Evolutionary conservation across 2,329 filamentous ascomycete genomes (phyloP), one percentile per base, ranked within the genome.

Genomic region (Westerdykella ornata): DNA sequence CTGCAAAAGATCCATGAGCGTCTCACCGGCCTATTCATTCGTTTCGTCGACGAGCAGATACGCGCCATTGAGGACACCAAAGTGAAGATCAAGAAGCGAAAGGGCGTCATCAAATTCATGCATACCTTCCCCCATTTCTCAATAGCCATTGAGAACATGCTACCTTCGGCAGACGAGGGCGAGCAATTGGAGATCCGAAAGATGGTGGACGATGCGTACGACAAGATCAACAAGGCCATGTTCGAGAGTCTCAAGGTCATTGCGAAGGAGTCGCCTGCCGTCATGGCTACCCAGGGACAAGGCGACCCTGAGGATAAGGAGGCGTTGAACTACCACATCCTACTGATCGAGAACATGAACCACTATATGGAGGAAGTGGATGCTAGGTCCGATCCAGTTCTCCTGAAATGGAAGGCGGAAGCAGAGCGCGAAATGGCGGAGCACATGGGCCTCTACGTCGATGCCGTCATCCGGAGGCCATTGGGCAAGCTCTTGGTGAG

Each of bases 341-440:
- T 97, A 26, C 76, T 97, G 40, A 97, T 98, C 53, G 90, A 98
- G 67, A 98, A 98, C 66, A 96, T 96, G 88, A 94, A 96, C 60
- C 88, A 95, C 67, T 97, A 94, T 68, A 73, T 92, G 9, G 89
- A 97, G 62, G 89, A 96, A 65, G 84, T 94, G 7, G 87, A 94
- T 52, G 71, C 83, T 13, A 77, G 80, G 14, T 76, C 78, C 29
- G 80, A 92, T 47, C 77, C 84, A 6, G 80, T 94, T 1, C 75
- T 97, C 4, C 81, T 86, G 45, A 81, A 86, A 52, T 96, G 89
- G 86, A 84, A 82, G 58, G 78, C 82, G 30, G 82, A 84, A 43
- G 92, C 90, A 1, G 72, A 77, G 22, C 75, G 80, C 35, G 88
- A 95, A 68, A 82, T 94, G 65, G 72, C 77, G 39, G 88, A 95